phyloP scores from a whole-genome alignment of 768 basidiomycete genomes.

The Suillus placidus region DNA sequence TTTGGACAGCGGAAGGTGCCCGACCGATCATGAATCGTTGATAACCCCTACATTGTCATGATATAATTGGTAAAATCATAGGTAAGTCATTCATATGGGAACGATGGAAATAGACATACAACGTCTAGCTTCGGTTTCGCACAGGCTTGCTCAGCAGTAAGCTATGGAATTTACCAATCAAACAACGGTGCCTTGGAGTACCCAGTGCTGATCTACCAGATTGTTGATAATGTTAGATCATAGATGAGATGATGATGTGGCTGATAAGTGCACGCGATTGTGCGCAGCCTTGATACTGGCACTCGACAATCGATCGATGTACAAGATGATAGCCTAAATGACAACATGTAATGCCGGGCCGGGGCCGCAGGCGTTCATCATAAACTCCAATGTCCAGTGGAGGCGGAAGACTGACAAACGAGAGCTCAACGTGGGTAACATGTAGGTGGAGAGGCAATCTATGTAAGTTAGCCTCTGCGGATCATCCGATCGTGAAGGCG shows the following conservation, averaged over 20 bases:
- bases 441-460: not conserved
- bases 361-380: not conserved
- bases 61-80: not conserved
- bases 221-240: slow-evolving; percentile 1
- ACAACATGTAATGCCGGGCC: not conserved
- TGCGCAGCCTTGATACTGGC: not conserved
- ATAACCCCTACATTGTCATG: not conserved
- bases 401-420: not conserved
- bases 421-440: not conserved
- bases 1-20: not conserved
- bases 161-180: not conserved
- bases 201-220: not conserved
- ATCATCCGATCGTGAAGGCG: not conserved
- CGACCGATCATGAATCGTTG: too few relatives aligned
- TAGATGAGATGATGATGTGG: not conserved
- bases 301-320: not conserved
- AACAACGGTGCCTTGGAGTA: not conserved
- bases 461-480: not conserved
- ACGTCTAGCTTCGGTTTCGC: not conserved
- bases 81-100: not conserved
- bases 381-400: not conserved
- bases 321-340: not conserved
- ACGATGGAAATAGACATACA: not conserved
- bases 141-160: not conserved
- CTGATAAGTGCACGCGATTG: too few relatives aligned